Base-by-base conservation (phyloP, 192 early-diverging fungal genomes). In the Backusella luteola region DNA sequence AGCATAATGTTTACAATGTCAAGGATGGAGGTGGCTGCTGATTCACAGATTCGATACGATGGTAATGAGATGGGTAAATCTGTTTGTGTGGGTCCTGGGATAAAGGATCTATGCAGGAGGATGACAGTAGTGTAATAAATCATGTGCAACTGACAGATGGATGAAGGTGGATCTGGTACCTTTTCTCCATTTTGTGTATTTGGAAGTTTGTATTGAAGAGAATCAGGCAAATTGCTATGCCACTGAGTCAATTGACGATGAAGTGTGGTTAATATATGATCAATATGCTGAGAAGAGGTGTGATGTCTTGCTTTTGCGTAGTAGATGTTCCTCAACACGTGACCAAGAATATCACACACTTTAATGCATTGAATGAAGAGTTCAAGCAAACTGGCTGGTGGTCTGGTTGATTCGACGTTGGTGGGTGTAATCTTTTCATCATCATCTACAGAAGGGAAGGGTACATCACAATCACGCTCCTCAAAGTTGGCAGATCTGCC, bases 401-500 rank as follows among this genome's bases (percentile, higher is more conserved):
- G 78, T 42, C 66, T 44, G 44, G 32, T 52, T 12, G 74, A 75
- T 29, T 74, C 75, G 7, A 32, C 44, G 1, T 26, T 8, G 9
- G 35, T 36, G 1, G 23, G 32, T 17, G 11, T 67, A 8, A 74
- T 34, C 34, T 53, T 26, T 72, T 77, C 75, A 21, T 80, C 77
- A 23, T 83, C 82, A 34, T 83, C 82, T 39, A 73, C 82, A 19
- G 77, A 63, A 26, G 81, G 71, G 72, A 85, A 76, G 36, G 76
- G 71, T 46, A 81, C 80, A 81, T 90, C 74, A 70, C 68, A 76
- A 81, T 86, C 81, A 74, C 82, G 63, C 46, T 89, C 84, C 36
- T 86, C 83, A 76, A 87, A 87, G 3, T 77, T 77, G 6, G 80
- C 39, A 15, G 86, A 79, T 69, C 92, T 88, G 19, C 93, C 93